Percentiles rank a stretch among this genome's conserved stretches.
These are phyloP conservation scores for Gomphus bonarii DNA, from an alignment of 1,284 basidiomycete genomes.

Conservation along the genomic window DNA sequence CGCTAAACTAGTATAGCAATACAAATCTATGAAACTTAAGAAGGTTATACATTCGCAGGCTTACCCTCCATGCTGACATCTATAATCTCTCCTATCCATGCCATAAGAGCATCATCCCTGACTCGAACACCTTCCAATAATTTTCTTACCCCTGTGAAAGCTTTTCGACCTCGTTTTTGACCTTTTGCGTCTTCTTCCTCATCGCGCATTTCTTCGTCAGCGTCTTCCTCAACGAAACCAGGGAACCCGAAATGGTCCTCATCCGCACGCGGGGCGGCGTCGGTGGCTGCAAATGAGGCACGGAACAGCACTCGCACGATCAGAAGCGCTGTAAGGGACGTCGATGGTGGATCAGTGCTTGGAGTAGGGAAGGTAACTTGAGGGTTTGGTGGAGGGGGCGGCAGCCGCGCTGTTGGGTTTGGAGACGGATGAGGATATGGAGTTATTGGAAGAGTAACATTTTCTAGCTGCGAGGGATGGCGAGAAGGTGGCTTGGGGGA, in stretches of 20 bases:
- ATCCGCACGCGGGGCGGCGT: constrained; percentile 62
- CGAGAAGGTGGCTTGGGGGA: constrained; percentile 38
- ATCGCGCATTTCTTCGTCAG: constrained; percentile 36
- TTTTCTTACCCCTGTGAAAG: constrained; percentile 51
- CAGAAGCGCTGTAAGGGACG: constrained; percentile 62
- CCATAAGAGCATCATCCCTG: constrained; percentile 58
- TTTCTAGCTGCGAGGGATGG: constrained; percentile 58
- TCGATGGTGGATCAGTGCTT: constrained; percentile 54
- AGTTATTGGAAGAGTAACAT: constrained; percentile 48
- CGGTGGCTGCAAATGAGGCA: constrained; percentile 56
- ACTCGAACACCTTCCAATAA: constrained; percentile 58
- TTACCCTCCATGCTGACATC: constrained; percentile 32
- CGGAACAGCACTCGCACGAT: constrained; percentile 69
- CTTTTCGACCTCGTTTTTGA: constrained; percentile 52
- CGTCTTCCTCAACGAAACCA: constrained; percentile 52
- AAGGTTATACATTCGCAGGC: constrained; percentile 5
- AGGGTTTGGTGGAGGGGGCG: constrained; percentile 52
- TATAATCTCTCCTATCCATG: constrained; percentile 73
- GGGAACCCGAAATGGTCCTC: constrained; percentile 78
- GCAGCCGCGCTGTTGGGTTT: constrained; percentile 49
- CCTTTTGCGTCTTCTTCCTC: constrained; percentile 32
- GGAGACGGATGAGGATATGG: constrained; percentile 43
- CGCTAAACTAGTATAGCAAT: background rate
- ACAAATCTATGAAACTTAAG: background rate
- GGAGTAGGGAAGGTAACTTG: constrained; percentile 46